Base-by-base conservation (phyloP, 495 filamentous ascomycete genomes). In the Penicillium bialowiezense region DNA sequence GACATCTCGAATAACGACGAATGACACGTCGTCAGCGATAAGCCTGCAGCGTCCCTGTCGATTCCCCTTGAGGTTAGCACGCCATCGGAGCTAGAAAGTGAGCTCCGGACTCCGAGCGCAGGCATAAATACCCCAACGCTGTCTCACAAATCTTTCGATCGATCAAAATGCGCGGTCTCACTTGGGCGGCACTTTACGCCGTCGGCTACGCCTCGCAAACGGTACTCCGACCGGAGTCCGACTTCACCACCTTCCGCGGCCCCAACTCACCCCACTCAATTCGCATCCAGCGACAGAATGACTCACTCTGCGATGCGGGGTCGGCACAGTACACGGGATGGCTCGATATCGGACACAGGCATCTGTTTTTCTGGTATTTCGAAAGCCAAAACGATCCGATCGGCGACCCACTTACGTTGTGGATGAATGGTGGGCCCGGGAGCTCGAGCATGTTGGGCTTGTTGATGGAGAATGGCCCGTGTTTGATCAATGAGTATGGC, bases 291-390 rank as follows among this genome's bases (percentile, higher is more conserved):
- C 55, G 63, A 24, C 70, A 74, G 52, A 56, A 71, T 49, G 64
- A 70, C 12, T 57, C 60, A 7, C 51, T 72, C 50, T 74, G 71
- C 52, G 60, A 55, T 7, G 64, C 71, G 1, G 63, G 58, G 24
- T 67, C 68, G 1, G 49, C 52, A 0, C 71, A 74, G 41, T 72
- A 69, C 20, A 74, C 68, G 13, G 71, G 69, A 39, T 74, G 69
- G 67, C 51, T 70, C 2, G 63, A 70, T 32, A 43, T 64, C 13
- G 60, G 63, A 1, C 49, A 45, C 1, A 53, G 50, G 1, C 82
- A 83, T 54, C 71, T 83, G 31, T 84, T 84, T 64, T 84, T 73
- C 58, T 81, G 79, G 78, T 82, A 78, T 56, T 83, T 83, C 50
- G 79, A 83, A 54, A 67, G 75, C 19, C 70, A 77, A 39, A 75